phyloP scores from a whole-genome alignment of 495 filamentous ascomycete genomes.

The Stereocaulon alpinum region DNA sequence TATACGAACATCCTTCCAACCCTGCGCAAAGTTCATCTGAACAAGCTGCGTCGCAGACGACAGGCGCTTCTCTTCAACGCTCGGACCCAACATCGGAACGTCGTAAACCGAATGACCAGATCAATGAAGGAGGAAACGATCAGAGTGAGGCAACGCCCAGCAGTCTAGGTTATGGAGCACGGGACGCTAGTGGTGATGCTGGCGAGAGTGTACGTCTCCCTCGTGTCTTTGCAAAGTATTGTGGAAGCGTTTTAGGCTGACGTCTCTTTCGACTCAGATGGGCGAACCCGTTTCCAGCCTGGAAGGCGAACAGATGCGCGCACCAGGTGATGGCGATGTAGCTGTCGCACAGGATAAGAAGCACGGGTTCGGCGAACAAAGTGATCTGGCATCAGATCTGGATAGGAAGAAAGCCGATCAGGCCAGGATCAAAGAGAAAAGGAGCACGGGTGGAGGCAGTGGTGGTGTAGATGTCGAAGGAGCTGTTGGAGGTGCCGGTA shows the following conservation, averaged over 20 bases:
- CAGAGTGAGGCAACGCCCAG: conserved; percentile 30
- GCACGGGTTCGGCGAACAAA: conserved; percentile 30
- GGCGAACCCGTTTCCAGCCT: conserved; percentile 29
- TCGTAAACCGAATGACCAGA: conserved; percentile 23
- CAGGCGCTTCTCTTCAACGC: conserved; percentile 19
- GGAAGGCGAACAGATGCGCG: conserved; percentile 48
- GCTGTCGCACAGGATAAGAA: conserved; percentile 36
- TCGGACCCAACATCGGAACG: conserved; percentile 26
- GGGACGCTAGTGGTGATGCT: conserved; percentile 16
- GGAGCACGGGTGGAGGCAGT: conserved; percentile 9
- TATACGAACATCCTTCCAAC: conserved; percentile 40
- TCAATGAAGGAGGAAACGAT: conserved; percentile 31
- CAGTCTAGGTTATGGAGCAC: conserved; percentile 28
- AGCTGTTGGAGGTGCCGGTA: conserved; percentile 13
- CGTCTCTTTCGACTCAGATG: conserved; percentile 6
- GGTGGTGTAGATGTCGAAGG: conserved; percentile 20
- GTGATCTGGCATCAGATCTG: conserved; percentile 32
- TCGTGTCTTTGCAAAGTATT: conserved; percentile 2
- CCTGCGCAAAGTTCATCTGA: conserved; percentile 41
- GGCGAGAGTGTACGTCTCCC: conserved; percentile 19
- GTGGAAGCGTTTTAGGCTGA: too few species aligned
- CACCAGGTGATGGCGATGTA: conserved; percentile 44
- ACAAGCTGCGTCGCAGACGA: conserved; percentile 25
- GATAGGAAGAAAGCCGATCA: conserved; percentile 38
- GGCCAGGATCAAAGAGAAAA: conserved; percentile 32